Evolutionary conservation across 2,329 filamentous ascomycete species (phyloP), one percentile per base, ranked within the genome.

Genomic region (Periglandula ipomoeae): DNA sequence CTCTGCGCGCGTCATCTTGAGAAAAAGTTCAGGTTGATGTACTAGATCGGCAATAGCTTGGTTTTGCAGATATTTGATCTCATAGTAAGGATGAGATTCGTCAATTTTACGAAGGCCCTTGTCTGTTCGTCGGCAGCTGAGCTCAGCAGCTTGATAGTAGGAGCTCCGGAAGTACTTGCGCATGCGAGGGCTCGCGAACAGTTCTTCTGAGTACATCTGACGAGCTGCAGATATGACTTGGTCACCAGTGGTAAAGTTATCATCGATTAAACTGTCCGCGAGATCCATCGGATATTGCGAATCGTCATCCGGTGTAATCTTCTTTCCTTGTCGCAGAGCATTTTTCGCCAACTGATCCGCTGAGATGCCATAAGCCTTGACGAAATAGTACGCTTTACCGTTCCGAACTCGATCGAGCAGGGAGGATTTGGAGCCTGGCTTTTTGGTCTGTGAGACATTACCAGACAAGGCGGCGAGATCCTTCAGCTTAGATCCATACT

Each of bases 1-100:
- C 65, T 98, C 93, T 2, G 93, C 93, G 64, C 89, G 94, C 65
- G 97, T 82, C 93, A 98, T 98, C 69, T 94, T 91, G 49, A 98
- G 71, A 64, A 93, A 98, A 23, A 95, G 74, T 55, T 96, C 90
- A 1, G 93, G 93, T 47, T 87, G 83, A 46, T 82, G 81, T 3
- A 89, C 85, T 51, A 97, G 79, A 56, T 93, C 86, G 38, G 74
- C 73, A 52, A 96, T 85, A 7, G 87, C 87, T 66, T 96, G 90
- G 58, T 93, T 89, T 55, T 89, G 82, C 19, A 98, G 75, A 59
- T 98, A 98, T 67, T 98, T 95, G 72, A 98, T 88, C 66, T 97
- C 93, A 63, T 97, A 97, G 66, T 94, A 97, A 0, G 89, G 89
- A 60, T 97, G 90, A 22, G 93, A 83, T 53, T 97, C 91, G 58